phyloP scores from a whole-genome alignment of 345 rosid species.

The Acer saccharum region DNA sequence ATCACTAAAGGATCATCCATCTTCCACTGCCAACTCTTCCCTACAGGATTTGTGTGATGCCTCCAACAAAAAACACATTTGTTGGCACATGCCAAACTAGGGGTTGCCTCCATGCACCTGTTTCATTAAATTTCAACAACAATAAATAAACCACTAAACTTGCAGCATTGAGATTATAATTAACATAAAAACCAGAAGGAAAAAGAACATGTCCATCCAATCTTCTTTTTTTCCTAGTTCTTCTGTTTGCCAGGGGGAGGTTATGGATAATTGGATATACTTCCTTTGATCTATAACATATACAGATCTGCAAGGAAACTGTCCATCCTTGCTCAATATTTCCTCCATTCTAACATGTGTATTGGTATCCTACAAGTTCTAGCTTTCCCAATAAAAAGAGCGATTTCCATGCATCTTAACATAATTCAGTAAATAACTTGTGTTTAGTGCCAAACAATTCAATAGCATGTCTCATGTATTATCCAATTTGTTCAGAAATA shows the following conservation, averaged over 20 bases:
- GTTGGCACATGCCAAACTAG: conserved; percentile 98
- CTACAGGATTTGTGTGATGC: conserved; percentile 99
- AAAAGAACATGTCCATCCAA: neutral
- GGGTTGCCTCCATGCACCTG: conserved; percentile 99
- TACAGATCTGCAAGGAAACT: neutral
- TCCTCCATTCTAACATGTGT: neutral
- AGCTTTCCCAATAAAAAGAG: neutral
- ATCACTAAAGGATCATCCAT: conserved; percentile 94
- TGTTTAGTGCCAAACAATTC: neutral
- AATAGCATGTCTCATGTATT: neutral
- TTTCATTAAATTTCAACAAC: conserved; percentile 5
- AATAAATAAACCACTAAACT: conserved; percentile 12
- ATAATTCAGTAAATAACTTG: neutral
- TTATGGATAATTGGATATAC: neutral
- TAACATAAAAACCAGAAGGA: conserved; percentile 5
- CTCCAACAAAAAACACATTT: conserved; percentile 99
- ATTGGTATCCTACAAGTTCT: neutral
- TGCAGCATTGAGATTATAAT: conserved; percentile 1
- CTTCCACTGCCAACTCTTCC: conserved; percentile 99
- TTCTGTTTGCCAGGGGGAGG: neutral
- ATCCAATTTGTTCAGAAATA: neutral
- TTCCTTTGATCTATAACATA: neutral
- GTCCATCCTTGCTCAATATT: neutral
- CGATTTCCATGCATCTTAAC: neutral
- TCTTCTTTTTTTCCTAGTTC: conserved; percentile 3